Evolutionary conservation across 2,329 filamentous ascomycete genomes (phyloP).

Genomic region (Colletotrichum cuscutae): DNA sequence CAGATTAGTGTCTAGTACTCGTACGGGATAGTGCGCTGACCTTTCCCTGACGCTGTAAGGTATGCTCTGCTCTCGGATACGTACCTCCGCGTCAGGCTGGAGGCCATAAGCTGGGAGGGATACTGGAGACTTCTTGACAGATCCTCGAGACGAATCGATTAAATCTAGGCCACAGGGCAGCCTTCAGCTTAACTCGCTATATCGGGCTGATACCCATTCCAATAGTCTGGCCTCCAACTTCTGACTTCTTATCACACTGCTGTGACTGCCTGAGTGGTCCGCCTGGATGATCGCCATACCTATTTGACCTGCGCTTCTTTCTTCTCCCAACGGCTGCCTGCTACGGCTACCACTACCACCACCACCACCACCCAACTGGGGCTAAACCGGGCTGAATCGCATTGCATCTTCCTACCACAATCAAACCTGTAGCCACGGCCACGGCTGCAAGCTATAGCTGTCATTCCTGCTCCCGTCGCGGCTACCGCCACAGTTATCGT

Average conservation of each 20-base stretch:
- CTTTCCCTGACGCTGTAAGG: background rate
- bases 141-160: slow-evolving; percentile 8
- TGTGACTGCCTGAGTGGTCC: background rate
- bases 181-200: background rate
- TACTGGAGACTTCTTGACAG: background rate
- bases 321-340: background rate
- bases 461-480: background rate
- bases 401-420: background rate
- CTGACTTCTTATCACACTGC: background rate
- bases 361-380: background rate
- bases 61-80: background rate
- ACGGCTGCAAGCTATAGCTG: background rate
- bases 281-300: background rate
- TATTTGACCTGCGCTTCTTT: background rate
- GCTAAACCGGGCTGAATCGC: background rate
- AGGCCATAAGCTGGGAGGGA: background rate
- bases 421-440: background rate
- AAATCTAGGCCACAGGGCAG: background rate
- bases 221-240: background rate
- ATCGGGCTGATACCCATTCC: background rate
- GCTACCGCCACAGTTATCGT: background rate
- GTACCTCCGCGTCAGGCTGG: background rate
- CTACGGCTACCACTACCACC: background rate
- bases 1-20: background rate
- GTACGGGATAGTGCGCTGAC: background rate